A percentile compares a stretch with the other conserved stretches of the same genome.
These are phyloP conservation scores for Acacia confusa DNA, from an alignment of 306 rosid genomes.

Conservation along the genomic window DNA sequence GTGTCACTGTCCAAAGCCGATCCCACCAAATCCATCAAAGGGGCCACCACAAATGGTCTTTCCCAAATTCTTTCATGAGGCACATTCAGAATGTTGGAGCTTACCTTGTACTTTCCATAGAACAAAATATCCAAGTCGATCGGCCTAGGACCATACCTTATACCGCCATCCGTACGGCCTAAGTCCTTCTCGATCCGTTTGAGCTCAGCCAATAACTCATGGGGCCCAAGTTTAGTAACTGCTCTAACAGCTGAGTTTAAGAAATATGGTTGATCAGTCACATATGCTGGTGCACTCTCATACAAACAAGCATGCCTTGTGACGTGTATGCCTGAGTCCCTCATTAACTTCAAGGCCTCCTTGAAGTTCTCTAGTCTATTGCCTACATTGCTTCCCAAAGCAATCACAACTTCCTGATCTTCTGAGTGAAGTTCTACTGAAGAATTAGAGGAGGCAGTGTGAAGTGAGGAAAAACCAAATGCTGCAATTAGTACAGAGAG, in stretches of 20 bases:
- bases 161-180: slow-evolving; percentile 73
- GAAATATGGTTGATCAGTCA: slow-evolving; percentile 81
- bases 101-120: slow-evolving; percentile 68
- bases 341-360: slow-evolving; percentile 79
- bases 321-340: slow-evolving; percentile 60
- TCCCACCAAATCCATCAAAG: slow-evolving; percentile 82
- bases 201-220: slow-evolving; percentile 67
- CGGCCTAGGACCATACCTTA: slow-evolving; percentile 94
- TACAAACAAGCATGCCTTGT: slow-evolving; percentile 83
- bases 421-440: slow-evolving; percentile 60
- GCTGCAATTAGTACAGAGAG: slow-evolving; percentile 37
- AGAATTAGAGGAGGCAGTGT: slow-evolving; percentile 41
- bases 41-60: slow-evolving; percentile 91
- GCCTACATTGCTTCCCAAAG: slow-evolving; percentile 92
- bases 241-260: slow-evolving; percentile 93
- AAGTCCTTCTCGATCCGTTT: slow-evolving; percentile 76
- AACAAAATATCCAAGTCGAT: slow-evolving; percentile 90
- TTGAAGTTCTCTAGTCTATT: slow-evolving; percentile 72
- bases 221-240: slow-evolving; percentile 79
- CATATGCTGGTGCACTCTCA: slow-evolving; percentile 91
- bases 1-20: slow-evolving; percentile 59
- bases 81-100: slow-evolving; percentile 62
- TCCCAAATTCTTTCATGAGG: slow-evolving; percentile 98
- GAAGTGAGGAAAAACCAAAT: slow-evolving; percentile 39
- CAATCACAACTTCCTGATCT: slow-evolving; percentile 89